phyloP scores from a whole-genome alignment of 2,329 filamentous ascomycete species.

The Fusarium sp. region DNA sequence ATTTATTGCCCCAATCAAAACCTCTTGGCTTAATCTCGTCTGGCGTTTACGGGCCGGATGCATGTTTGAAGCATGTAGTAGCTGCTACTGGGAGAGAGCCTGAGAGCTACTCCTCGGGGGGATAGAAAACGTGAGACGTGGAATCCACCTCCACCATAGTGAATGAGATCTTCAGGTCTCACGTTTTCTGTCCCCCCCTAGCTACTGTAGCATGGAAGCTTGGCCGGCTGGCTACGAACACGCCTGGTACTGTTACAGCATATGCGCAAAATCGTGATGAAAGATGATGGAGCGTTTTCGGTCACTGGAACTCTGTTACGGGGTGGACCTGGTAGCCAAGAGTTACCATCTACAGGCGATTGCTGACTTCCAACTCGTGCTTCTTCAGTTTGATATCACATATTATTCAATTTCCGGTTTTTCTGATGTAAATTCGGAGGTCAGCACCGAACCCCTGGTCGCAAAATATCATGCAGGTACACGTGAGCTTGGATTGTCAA shows the following conservation, averaged over 20 bases:
- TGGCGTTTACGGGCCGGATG: constrained; percentile 1
- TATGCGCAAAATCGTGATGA: constrained; percentile 32
- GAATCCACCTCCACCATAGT: no score
- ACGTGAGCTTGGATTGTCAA: constrained; percentile 8
- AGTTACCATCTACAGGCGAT: neutral
- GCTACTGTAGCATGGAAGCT: neutral
- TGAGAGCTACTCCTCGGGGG: no score
- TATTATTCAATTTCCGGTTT: constrained; percentile 19
- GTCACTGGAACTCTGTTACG: neutral
- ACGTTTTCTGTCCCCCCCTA: no score
- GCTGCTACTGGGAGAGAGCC: neutral
- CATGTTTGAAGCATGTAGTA: constrained; percentile 8
- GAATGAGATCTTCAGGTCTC: no score
- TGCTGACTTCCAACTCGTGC: constrained; percentile 17
- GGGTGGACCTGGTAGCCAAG: constrained; percentile 15
- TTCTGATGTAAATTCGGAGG: constrained; percentile 9
- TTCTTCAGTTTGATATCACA: constrained; percentile 1
- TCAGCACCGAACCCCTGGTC: constrained; percentile 22
- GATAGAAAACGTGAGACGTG: no score
- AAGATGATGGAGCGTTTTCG: constrained; percentile 26
- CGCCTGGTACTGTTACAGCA: constrained; percentile 15
- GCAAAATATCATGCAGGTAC: constrained; percentile 34
- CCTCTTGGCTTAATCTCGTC: neutral
- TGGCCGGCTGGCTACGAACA: constrained; percentile 10
- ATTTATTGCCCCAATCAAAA: constrained; percentile 9